Percentiles rank a stretch among this genome's conserved stretches.
Evolutionary conservation across 805 yeast genomes (phyloP).

Genomic region (Saccharomycopsis selenospora): DNA sequence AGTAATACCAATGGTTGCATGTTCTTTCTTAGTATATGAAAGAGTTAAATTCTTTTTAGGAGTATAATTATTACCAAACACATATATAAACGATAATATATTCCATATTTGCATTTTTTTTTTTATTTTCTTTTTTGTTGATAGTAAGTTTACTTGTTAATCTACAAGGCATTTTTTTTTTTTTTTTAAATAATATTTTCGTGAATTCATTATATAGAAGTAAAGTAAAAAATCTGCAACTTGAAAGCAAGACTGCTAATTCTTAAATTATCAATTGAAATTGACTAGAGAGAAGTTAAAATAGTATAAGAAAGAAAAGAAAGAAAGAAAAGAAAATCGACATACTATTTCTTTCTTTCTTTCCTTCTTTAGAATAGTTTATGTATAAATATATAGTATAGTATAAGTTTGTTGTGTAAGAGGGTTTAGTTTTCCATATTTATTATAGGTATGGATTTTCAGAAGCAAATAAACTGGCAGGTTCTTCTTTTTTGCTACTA

Average conservation of each 20-base stretch:
- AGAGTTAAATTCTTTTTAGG: conserved; percentile 66
- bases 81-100: no score
- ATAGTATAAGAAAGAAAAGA: not conserved
- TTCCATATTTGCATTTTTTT: no score
- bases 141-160: no score
- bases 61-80: conserved; percentile 37
- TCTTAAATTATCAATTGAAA: not conserved
- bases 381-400: not conserved
- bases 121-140: no score
- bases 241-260: not conserved
- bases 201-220: not conserved
- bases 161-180: no score
- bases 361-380: no score
- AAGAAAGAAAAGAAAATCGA: not conserved
- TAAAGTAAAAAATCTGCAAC: not conserved
- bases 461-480: not conserved
- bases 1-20: conserved; percentile 95
- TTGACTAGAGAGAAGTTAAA: not conserved
- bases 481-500: not conserved
- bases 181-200: no score
- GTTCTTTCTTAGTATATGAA: conserved; percentile 92
- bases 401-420: not conserved
- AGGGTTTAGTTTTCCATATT: not conserved
- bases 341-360: no score
- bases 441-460: not conserved